Percentiles rank a stretch among this genome's conserved stretches.
These are phyloP conservation scores for Zopfia rhizophila DNA, from an alignment of 2,329 filamentous ascomycete genomes.

Conservation along the genomic window DNA sequence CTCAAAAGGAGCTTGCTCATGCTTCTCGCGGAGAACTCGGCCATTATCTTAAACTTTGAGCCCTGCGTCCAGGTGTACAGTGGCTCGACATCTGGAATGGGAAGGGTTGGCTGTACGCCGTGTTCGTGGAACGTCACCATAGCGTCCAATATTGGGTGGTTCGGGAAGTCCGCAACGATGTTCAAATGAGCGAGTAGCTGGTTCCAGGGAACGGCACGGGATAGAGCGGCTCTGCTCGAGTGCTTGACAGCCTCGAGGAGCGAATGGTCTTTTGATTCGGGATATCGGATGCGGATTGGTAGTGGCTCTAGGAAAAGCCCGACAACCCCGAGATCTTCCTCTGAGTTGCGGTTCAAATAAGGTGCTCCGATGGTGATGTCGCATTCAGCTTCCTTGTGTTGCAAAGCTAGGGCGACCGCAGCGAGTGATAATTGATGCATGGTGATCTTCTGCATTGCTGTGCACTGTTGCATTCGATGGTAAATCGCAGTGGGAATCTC, in stretches of 20 bases:
- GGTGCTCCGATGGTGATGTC: constrained; percentile 39
- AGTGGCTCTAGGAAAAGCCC: constrained; percentile 46
- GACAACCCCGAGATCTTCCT: constrained; percentile 31
- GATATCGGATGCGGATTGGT: constrained; percentile 32
- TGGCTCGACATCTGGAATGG: constrained; percentile 17
- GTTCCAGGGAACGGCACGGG: constrained; percentile 43
- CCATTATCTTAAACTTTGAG: constrained; percentile 35
- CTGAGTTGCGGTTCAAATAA: constrained; percentile 33
- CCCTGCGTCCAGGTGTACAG: constrained; percentile 24
- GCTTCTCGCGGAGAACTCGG: constrained; percentile 22
- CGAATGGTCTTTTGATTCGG: neutral
- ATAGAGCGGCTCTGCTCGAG: constrained; percentile 34
- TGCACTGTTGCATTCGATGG: neutral
- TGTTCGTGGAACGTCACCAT: constrained; percentile 41
- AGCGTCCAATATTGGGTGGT: constrained; percentile 18
- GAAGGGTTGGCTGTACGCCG: neutral
- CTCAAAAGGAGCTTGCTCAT: constrained; percentile 12
- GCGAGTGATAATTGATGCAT: constrained; percentile 30
- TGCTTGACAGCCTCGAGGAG: constrained; percentile 24
- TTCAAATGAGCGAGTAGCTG: constrained; percentile 36
- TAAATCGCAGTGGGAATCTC: constrained; percentile 1
- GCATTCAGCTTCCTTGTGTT: constrained; percentile 1
- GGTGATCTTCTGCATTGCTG: constrained; percentile 9
- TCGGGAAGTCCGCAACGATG: constrained; percentile 5
- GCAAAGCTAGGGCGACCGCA: constrained; percentile 22